phyloP scores from a whole-genome alignment of 306 rosid species.

The Inga laurina region DNA sequence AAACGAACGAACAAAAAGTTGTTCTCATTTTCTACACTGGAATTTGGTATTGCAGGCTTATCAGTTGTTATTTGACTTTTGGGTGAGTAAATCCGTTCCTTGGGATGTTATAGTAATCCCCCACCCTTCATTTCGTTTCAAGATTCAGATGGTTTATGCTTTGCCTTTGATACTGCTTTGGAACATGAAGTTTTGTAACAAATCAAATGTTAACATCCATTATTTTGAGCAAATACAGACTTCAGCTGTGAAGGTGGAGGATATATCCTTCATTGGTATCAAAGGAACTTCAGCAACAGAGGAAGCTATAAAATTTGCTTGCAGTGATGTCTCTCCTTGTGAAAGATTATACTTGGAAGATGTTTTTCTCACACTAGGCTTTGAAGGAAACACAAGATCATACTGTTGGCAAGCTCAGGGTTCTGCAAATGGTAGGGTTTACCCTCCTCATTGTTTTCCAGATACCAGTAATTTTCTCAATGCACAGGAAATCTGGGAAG shows the following conservation, averaged over 20 bases:
- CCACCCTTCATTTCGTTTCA: not conserved
- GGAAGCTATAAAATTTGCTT: constrained; percentile 58
- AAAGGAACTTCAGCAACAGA: constrained; percentile 66
- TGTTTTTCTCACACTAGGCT: constrained; percentile 38
- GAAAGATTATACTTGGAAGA: constrained; percentile 57
- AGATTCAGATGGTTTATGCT: not conserved
- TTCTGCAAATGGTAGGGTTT: constrained; percentile 38
- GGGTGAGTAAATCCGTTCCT: no score
- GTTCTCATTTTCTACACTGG: no score
- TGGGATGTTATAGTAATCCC: no score
- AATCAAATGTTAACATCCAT: constrained; percentile 6
- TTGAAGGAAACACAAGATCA: constrained; percentile 36
- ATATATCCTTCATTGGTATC: constrained; percentile 54
- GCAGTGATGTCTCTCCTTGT: constrained; percentile 61
- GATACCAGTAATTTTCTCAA: constrained; percentile 25
- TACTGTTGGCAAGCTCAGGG: constrained; percentile 61
- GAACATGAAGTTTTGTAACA: not conserved
- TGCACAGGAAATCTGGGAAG: constrained; percentile 28
- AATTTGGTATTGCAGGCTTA: no score
- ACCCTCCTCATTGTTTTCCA: constrained; percentile 55
- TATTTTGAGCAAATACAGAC: constrained; percentile 44
- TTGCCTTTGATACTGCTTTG: not conserved
- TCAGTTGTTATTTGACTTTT: no score
- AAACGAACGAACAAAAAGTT: no score
- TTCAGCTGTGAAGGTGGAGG: constrained; percentile 55